Evolutionary conservation across 495 filamentous ascomycete species (phyloP).

Genomic region (Talaromyces borbonicus): DNA sequence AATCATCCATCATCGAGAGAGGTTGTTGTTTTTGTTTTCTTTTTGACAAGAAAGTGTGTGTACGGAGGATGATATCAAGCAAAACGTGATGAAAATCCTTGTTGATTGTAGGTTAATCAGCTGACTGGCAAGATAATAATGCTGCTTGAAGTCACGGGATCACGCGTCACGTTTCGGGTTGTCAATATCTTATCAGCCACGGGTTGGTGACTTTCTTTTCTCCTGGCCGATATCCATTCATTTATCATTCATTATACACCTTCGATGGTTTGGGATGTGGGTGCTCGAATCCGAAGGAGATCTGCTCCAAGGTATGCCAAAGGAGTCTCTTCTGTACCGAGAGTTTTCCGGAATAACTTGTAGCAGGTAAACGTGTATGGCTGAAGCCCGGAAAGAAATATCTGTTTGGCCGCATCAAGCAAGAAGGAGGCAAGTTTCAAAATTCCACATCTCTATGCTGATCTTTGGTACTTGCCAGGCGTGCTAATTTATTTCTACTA

Average conservation of each 20-base stretch:
- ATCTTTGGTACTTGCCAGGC: neutral
- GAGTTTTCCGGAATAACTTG: slow-evolving; percentile 9
- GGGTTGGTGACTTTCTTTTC: no score
- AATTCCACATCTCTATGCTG: slow-evolving; percentile 11
- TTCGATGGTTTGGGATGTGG: slow-evolving; percentile 24
- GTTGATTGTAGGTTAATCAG: no score
- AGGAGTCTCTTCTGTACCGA: neutral
- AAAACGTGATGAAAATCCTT: no score
- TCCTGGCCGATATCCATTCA: neutral
- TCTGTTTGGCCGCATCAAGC: slow-evolving; percentile 59
- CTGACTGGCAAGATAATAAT: slow-evolving; percentile 11
- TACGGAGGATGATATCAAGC: no score
- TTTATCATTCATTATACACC: neutral
- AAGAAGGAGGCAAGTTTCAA: slow-evolving; percentile 32
- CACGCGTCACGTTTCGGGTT: slow-evolving; percentile 20
- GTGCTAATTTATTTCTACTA: slow-evolving; percentile 15
- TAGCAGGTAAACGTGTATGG: slow-evolving; percentile 65
- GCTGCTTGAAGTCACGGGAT: slow-evolving; percentile 30
- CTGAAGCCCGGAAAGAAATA: slow-evolving; percentile 73
- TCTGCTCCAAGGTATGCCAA: slow-evolving; percentile 26
- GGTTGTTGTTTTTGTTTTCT: no score
- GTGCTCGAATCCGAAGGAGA: slow-evolving; percentile 38
- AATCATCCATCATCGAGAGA: neutral
- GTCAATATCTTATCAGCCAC: neutral
- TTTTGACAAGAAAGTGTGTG: no score